Percentiles rank a stretch among this genome's conserved stretches.
phyloP scores from a whole-genome alignment of 768 basidiomycete genomes.

The Podaxis sp. region DNA sequence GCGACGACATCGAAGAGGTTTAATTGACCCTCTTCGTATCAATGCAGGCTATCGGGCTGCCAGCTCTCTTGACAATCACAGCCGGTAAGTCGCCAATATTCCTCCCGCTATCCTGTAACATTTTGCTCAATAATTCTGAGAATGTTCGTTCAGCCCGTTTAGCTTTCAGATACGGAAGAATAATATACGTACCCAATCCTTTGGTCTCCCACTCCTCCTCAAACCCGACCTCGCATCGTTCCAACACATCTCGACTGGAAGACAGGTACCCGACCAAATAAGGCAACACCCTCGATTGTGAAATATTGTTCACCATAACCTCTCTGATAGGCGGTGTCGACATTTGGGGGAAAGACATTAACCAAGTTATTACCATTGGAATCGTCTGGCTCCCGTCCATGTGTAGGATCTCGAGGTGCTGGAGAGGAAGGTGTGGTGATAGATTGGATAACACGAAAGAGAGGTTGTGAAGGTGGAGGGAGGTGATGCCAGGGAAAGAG shows the following conservation, averaged over 20 bases:
- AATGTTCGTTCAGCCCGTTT: neutral
- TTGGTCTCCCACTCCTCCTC: neutral
- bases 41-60: neutral
- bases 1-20: constrained; percentile 60
- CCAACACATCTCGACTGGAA: neutral
- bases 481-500: constrained; percentile 1
- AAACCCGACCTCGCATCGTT: neutral
- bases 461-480: constrained; percentile 1
- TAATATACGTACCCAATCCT: neutral
- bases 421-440: constrained; percentile 4
- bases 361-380: neutral
- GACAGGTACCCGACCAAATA: neutral
- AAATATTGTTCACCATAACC: neutral
- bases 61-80: neutral
- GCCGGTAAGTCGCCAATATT: neutral
- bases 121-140: neutral
- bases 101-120: neutral
- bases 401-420: neutral
- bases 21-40: constrained; percentile 13
- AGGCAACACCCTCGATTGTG: neutral
- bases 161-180: neutral
- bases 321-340: neutral
- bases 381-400: neutral
- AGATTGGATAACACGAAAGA: neutral
- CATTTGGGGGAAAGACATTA: neutral